These are phyloP conservation scores for Lithospermum erythrorhizon DNA, from an alignment of 257 asterid genomes.

Conservation along the genomic window DNA sequence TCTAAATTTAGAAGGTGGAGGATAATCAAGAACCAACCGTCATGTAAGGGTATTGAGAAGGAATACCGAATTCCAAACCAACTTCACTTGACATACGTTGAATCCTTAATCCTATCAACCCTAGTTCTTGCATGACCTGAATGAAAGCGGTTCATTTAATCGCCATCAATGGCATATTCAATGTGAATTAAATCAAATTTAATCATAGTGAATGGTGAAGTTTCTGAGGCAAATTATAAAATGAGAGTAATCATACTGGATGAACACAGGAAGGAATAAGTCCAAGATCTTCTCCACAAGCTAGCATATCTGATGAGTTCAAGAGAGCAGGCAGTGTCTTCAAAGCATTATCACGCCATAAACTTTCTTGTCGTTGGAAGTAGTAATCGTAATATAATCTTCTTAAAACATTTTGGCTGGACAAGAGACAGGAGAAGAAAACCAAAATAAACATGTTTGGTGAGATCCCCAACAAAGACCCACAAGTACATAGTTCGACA, in stretches of 20 bases:
- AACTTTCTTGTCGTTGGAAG: slow-evolving; percentile 79
- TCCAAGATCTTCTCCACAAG: slow-evolving; percentile 99
- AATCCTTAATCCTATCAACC: slow-evolving; percentile 79
- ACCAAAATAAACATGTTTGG: neutral
- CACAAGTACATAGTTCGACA: neutral
- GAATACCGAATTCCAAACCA: slow-evolving; percentile 77
- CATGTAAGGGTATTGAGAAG: slow-evolving; percentile 88
- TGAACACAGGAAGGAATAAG: slow-evolving; percentile 89
- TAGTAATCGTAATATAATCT: slow-evolving; percentile 82
- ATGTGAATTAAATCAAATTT: neutral
- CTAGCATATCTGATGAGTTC: slow-evolving; percentile 96
- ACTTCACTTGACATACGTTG: slow-evolving; percentile 95
- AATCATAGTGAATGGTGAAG: neutral
- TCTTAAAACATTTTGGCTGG: slow-evolving; percentile 74
- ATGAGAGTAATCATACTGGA: slow-evolving; percentile 45
- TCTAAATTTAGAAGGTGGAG: neutral
- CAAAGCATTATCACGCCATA: slow-evolving; percentile 90
- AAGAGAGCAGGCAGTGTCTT: slow-evolving; percentile 87
- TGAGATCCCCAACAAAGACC: neutral
- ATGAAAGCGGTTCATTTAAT: slow-evolving; percentile 13
- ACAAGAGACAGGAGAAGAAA: slow-evolving; percentile 5
- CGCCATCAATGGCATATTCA: neutral
- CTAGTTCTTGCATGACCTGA: slow-evolving; percentile 96
- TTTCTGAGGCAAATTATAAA: neutral
- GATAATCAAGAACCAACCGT: slow-evolving; percentile 40